These are phyloP conservation scores for Fusarium chuoi DNA, from an alignment of 2,329 filamentous ascomycete species.

Conservation along the genomic window DNA sequence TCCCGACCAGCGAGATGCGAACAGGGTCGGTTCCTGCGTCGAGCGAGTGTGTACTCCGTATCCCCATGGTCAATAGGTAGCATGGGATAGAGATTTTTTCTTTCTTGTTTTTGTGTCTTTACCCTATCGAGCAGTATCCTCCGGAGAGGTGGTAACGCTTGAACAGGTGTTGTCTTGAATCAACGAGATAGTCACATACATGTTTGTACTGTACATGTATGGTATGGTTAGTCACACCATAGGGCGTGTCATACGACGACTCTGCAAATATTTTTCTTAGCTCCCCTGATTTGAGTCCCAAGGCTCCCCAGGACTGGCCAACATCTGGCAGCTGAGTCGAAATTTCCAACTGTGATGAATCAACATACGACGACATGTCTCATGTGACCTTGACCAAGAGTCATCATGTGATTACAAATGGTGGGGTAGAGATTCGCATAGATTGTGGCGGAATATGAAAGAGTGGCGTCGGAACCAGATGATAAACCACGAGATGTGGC, in stretches of 20 bases:
- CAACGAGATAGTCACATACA: conserved; percentile 2
- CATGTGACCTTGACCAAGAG: conserved; percentile 28
- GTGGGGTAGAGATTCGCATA: conserved; percentile 17
- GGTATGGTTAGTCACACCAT: conserved; percentile 39
- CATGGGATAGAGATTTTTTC: conserved; percentile 16
- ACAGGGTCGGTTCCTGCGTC: conserved; percentile 32
- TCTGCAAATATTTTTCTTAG: conserved; percentile 13
- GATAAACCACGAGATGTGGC: conserved; percentile 40
- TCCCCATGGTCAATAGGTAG: neutral
- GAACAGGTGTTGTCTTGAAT: conserved; percentile 12
- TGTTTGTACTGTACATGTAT: conserved; percentile 4
- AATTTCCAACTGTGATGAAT: conserved; percentile 4
- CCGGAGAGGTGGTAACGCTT: conserved; percentile 8
- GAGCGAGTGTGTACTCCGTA: conserved; percentile 7
- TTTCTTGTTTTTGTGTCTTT: neutral
- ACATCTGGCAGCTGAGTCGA: conserved; percentile 13
- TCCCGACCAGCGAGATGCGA: conserved; percentile 5
- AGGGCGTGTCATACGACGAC: conserved; percentile 37
- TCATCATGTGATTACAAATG: conserved; percentile 42
- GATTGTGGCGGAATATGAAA: conserved; percentile 42
- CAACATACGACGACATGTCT: conserved; percentile 30
- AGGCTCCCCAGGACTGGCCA: neutral
- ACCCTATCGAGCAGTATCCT: conserved; percentile 21
- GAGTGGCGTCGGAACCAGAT: conserved; percentile 23
- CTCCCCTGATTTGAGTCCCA: conserved; percentile 8